Evolutionary conservation across 352 stramenopile genomes (phyloP).

Genomic region (Lagenidium sp.): DNA sequence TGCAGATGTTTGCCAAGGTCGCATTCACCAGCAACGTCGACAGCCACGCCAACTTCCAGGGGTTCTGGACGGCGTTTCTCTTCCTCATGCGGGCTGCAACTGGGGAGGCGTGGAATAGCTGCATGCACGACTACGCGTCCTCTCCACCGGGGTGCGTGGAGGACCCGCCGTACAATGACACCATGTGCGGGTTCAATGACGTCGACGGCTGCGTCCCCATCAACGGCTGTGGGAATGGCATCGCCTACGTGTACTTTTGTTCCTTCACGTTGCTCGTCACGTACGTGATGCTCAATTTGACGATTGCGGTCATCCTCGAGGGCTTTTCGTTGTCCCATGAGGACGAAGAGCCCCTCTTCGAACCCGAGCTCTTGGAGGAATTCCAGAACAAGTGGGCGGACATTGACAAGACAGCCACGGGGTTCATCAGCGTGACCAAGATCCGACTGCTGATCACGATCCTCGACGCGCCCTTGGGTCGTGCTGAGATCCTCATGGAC

Average conservation of each 20-base stretch:
- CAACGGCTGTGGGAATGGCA: conserved; percentile 66
- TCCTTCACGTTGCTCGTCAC: conserved; percentile 90
- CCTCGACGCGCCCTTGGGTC: conserved; percentile 71
- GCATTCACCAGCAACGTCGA: conserved; percentile 65
- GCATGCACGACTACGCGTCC: conserved; percentile 82
- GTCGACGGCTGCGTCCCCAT: conserved; percentile 53
- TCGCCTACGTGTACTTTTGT: conserved; percentile 68
- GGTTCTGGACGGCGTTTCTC: conserved; percentile 86
- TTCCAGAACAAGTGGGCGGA: conserved; percentile 86
- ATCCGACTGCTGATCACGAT: conserved; percentile 68
- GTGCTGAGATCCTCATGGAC: conserved; percentile 25
- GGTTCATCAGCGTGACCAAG: conserved; percentile 71
- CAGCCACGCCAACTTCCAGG: conserved; percentile 88
- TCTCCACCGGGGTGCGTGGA: conserved; percentile 39
- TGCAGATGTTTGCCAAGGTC: conserved; percentile 91
- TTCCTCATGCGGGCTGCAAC: conserved; percentile 87
- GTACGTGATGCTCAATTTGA: conserved; percentile 92
- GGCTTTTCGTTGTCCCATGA: conserved; percentile 81
- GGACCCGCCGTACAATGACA: conserved; percentile 42
- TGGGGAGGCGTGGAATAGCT: conserved; percentile 91
- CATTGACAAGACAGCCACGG: conserved; percentile 83
- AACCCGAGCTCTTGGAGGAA: conserved; percentile 79
- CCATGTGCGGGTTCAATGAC: conserved; percentile 70
- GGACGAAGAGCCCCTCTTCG: conserved; percentile 85
- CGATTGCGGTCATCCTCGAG: conserved; percentile 91